Conservation (phyloP, 2,329 filamentous ascomycete species). For the Westerdykella aurantiaca region DNA sequence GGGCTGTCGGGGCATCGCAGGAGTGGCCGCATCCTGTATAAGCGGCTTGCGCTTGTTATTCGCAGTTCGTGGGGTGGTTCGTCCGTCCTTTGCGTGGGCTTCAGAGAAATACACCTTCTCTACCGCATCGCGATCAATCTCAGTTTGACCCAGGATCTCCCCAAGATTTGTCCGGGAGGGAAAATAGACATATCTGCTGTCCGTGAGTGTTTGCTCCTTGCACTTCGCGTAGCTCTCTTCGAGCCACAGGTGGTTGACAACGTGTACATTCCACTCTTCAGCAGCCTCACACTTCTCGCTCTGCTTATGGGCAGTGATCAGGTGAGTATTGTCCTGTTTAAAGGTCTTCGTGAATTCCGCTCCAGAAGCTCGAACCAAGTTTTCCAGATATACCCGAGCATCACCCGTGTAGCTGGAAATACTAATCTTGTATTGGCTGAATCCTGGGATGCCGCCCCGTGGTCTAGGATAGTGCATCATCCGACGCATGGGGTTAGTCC, state of each 20-base stretch:
- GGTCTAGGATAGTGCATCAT: conserved; percentile 88
- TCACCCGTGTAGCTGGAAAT: conserved; percentile 96
- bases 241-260: conserved; percentile 93
- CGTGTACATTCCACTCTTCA: conserved; percentile 82
- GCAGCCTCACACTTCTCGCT: conserved; percentile 94
- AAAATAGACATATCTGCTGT: conserved; percentile 76
- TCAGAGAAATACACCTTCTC: conserved; percentile 61
- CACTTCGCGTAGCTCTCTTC: conserved; percentile 96
- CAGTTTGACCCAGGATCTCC: conserved; percentile 86
- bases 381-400: conserved; percentile 87
- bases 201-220: conserved; percentile 64
- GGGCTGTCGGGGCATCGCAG: conserved; percentile 37
- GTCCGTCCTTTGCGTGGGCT: conserved; percentile 13
- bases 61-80: conserved; percentile 19
- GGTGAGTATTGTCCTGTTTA: conserved; percentile 90
- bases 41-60: conserved; percentile 24
- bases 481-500: conserved; percentile 77
- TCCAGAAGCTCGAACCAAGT: conserved; percentile 76
- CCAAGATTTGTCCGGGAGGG: conserved; percentile 84
- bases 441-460: conserved; percentile 69
- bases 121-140: conserved; percentile 65
- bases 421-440: conserved; percentile 71
- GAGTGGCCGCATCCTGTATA: conserved; percentile 44
- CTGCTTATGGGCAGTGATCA: conserved; percentile 81
- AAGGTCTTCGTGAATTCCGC: conserved; percentile 91